Evolutionary conservation across 148 eudicot species (phyloP), one percentile per base, ranked within the genome.

Genomic region (Nepenthes gracilis): DNA sequence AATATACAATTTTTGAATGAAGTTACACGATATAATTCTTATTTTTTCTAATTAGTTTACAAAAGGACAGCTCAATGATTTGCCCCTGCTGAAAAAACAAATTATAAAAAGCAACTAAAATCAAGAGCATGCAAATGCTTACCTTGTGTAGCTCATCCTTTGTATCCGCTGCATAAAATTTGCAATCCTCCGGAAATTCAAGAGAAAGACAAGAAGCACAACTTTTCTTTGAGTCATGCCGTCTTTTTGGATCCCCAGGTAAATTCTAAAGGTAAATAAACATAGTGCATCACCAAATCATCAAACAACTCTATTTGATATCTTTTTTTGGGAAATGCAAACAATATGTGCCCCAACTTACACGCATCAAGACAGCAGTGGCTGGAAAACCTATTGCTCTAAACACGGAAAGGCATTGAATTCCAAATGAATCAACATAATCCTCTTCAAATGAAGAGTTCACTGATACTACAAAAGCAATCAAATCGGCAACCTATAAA

Each of bases 81-180:
- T 23, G 23, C 0, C 23, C 23, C 23, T 23, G 23, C 23, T 23
- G 23, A 23, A 23, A 23, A 23, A 23, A 23, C 23, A 23, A 23
- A 23, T 23, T 23, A 0, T 23, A 23, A 23, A 8, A 15, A 63
- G 9, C 35, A 12, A 14, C 5, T 6, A 56, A 36, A 5, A 57
- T 48, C 53, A 5, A 53, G 12, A 60, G 47, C 51, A 54, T 9
- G 49, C n/a, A 32, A 33, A 33, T 32, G 57, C 35, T 55, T 77
- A 93, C 99, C 92, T 93, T 86, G 65, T 84, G 95, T 59, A 93
- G 70, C 59, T 93, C 97, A 70, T 89, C 99, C 68, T 81, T 84
- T 35, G 83, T 79, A 72, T 89, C 97, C 14, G 92, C 97, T 1
- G 81, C 74, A 74, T 76, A 83, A 70, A 93, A 82, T 73, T 86